A percentile compares a stretch with the other conserved stretches of the same genome.
Evolutionary conservation across 2,329 filamentous ascomycete species (phyloP).

Genomic region (Mycosphaerella arachidis): DNA sequence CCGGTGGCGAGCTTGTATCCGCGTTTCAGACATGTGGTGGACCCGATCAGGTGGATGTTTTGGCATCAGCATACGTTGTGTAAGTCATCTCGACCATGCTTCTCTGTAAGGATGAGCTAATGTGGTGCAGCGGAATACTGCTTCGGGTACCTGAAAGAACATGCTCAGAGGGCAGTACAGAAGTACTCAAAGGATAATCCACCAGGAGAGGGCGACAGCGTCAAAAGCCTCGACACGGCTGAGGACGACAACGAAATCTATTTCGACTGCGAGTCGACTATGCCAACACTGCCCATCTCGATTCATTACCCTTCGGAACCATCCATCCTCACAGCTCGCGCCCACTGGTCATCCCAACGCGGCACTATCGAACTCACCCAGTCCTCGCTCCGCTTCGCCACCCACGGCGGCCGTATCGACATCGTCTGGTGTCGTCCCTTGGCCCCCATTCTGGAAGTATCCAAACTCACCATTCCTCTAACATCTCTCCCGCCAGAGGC

Average conservation of each 20-base stretch:
- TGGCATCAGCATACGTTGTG: conserved; percentile 2
- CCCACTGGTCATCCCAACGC: neutral
- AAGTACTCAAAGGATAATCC: neutral
- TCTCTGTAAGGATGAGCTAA: neutral
- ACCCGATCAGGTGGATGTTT: neutral
- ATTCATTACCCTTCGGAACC: neutral
- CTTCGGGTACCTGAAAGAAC: neutral
- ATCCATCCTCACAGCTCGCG: neutral
- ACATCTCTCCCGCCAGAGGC: neutral
- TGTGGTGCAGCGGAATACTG: neutral
- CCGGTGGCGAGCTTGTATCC: conserved; percentile 1
- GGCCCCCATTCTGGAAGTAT: neutral
- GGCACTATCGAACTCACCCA: neutral
- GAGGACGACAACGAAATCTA: neutral
- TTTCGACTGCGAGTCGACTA: neutral
- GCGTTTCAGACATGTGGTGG: neutral
- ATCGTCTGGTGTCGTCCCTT: neutral
- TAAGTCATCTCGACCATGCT: neutral
- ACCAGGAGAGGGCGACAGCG: neutral
- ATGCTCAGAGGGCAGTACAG: neutral
- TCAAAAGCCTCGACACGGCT: neutral
- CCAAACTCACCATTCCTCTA: neutral
- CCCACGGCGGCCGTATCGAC: neutral
- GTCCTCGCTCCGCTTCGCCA: neutral
- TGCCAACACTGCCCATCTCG: neutral